Percentiles rank a stretch among this genome's conserved stretches.
Conservation (phyloP, 148 eudicot species). For the Limonium bicolor region DNA sequence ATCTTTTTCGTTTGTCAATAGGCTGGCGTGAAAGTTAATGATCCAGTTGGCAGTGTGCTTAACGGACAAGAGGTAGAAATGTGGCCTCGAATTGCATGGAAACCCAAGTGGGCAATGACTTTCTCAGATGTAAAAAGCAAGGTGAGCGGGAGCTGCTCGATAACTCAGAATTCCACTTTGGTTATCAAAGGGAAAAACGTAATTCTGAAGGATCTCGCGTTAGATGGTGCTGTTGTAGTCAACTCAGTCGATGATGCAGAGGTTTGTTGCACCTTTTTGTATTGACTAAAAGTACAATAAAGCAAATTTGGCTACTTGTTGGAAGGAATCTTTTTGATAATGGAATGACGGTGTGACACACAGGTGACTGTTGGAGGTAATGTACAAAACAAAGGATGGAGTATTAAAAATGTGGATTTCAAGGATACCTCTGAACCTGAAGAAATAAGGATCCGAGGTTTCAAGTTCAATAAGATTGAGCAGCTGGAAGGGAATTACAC, state of each 20-base stretch:
- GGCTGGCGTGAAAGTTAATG: conserved; percentile 77
- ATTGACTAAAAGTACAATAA: too few relatives aligned
- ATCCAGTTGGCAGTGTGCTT: conserved; percentile 39
- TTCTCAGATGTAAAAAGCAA: conserved; percentile 59
- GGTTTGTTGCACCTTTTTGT: conserved; percentile 58
- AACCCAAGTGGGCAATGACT: conserved; percentile 82
- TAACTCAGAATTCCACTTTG: conserved; percentile 70
- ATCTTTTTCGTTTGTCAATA: conserved; percentile 9
- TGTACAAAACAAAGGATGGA: conserved; percentile 75
- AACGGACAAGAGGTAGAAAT: conserved; percentile 94
- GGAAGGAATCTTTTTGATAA: background rate
- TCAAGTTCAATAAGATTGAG: conserved; percentile 64
- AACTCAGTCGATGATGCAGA: conserved; percentile 58
- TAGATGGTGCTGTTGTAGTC: conserved; percentile 78
- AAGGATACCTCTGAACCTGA: conserved; percentile 57
- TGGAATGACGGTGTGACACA: too few relatives aligned
- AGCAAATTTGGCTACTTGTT: too few relatives aligned
- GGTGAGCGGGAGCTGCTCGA: conserved; percentile 38
- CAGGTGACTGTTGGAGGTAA: conserved; percentile 81
- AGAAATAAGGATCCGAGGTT: conserved; percentile 83
- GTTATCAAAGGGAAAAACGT: conserved; percentile 56
- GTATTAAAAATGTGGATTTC: conserved; percentile 54
- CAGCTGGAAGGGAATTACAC: conserved; percentile 58
- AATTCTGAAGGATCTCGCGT: conserved; percentile 45
- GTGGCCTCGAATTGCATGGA: conserved; percentile 88